Conservation (phyloP, 1,139 yeast genomes). For the Tardiomyces digboiensis region DNA sequence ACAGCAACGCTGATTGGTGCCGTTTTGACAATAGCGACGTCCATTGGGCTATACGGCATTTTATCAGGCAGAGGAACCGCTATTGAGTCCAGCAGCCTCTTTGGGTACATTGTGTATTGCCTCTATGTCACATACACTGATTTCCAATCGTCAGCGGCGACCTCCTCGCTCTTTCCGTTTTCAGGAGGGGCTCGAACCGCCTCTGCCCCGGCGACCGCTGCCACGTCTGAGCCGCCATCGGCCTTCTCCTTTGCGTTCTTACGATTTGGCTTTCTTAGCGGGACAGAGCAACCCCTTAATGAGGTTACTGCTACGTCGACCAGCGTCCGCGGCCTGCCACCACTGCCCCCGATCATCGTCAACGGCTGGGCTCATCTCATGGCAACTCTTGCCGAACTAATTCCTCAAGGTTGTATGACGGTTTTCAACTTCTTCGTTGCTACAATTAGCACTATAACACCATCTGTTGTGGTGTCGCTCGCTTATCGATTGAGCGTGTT, state of each 20-base stretch:
- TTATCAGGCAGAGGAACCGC: conserved; percentile 80
- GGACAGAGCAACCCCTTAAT: conserved; percentile 4
- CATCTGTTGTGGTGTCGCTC: conserved; percentile 71
- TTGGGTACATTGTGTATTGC: conserved; percentile 88
- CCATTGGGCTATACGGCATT: conserved; percentile 77
- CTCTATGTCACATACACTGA: conserved; percentile 87
- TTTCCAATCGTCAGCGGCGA: conserved; percentile 31
- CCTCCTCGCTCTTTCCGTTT: conserved; percentile 19
- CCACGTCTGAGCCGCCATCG: conserved; percentile 6
- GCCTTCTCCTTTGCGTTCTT: conserved; percentile 1
- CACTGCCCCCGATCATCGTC: conserved; percentile 28
- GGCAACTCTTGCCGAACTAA: conserved; percentile 31
- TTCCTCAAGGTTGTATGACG: conserved; percentile 43
- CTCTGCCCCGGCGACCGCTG: conserved; percentile 5
- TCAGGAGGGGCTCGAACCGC: conserved; percentile 4
- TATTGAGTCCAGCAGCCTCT: conserved; percentile 73
- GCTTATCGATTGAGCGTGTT: conserved; percentile 83
- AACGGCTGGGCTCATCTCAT: conserved; percentile 31
- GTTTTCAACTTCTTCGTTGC: conserved; percentile 60
- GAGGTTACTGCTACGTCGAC: conserved; percentile 5
- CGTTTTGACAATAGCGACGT: conserved; percentile 63
- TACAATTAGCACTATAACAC: conserved; percentile 67
- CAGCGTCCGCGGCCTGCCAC: conserved; percentile 17
- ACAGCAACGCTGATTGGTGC: conserved; percentile 84
- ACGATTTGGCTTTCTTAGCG: conserved; percentile 1